Evolutionary conservation across 2,329 filamentous ascomycete species (phyloP).

Genomic region (Myrmaecium sp.): DNA sequence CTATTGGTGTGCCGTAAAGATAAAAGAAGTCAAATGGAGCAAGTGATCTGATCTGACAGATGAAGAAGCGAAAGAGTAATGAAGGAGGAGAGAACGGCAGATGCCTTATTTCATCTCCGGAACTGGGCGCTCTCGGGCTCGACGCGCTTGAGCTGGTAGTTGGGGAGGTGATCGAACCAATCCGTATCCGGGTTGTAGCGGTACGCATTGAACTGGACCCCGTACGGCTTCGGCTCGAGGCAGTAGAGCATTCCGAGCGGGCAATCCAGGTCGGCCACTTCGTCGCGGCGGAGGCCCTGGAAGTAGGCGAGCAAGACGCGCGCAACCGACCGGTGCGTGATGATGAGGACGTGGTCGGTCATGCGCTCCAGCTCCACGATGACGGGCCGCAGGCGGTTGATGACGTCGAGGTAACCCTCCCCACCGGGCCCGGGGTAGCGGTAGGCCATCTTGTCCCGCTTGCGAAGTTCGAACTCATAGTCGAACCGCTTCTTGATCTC

Average conservation of each 20-base stretch:
- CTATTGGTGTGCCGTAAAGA: too few relatives aligned
- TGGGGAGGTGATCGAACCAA: conserved; percentile 73
- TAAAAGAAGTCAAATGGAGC: too few relatives aligned
- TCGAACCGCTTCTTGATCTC: conserved; percentile 68
- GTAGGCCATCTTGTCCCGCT: conserved; percentile 80
- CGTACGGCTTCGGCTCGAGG: conserved; percentile 94
- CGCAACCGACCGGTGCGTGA: conserved; percentile 83
- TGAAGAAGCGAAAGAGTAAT: too few relatives aligned
- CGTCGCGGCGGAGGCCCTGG: conserved; percentile 74
- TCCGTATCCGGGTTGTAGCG: conserved; percentile 62
- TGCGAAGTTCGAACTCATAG: conserved; percentile 66
- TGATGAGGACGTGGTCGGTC: conserved; percentile 83
- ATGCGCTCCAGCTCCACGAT: conserved; percentile 95
- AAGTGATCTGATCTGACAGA: too few relatives aligned
- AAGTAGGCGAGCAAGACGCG: conserved; percentile 93
- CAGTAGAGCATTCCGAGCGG: conserved; percentile 88
- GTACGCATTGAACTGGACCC: conserved; percentile 93
- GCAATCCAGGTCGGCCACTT: conserved; percentile 88
- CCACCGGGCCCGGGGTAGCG: conserved; percentile 92
- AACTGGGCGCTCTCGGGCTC: too few relatives aligned
- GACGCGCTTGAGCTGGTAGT: conserved; percentile 72
- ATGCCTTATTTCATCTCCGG: too few relatives aligned
- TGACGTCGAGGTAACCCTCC: conserved; percentile 92
- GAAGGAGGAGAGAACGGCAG: too few relatives aligned
- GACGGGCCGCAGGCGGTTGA: conserved; percentile 85